Conservation (phyloP, 805 yeast species). For the Brettanomyces nanus region DNA sequence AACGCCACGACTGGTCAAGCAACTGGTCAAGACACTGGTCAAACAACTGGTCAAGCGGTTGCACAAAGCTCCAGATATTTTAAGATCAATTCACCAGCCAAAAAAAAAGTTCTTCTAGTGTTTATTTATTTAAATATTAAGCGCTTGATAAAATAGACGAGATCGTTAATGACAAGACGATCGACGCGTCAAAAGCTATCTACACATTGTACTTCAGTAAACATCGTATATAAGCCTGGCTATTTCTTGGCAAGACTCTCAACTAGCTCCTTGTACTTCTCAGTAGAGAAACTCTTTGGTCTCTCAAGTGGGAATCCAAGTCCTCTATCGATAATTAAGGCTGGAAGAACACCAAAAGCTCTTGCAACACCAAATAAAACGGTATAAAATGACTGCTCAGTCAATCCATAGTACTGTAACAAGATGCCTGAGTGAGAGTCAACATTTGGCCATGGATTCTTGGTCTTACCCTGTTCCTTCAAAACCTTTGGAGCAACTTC, state of each 20-base stretch:
- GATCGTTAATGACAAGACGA: no score
- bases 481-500: conserved; percentile 78
- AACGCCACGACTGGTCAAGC: no score
- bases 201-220: neutral
- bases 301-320: conserved; percentile 78
- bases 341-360: conserved; percentile 81
- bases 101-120: no score
- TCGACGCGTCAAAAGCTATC: no score
- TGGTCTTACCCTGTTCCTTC: conserved; percentile 80
- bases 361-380: conserved; percentile 82
- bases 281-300: conserved; percentile 90
- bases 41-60: no score
- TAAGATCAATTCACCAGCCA: no score
- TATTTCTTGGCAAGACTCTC: conserved; percentile 21
- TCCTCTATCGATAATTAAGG: conserved; percentile 78
- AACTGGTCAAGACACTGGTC: no score
- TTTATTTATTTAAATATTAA: no score
- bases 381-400: conserved; percentile 77
- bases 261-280: conserved; percentile 81
- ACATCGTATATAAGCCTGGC: neutral
- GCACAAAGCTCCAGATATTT: no score
- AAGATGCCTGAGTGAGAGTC: conserved; percentile 84
- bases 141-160: no score
- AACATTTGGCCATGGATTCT: conserved; percentile 91
- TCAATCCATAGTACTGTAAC: conserved; percentile 78